phyloP scores from a whole-genome alignment of 169 alveolate genomes.

The Plasmodium cynomolgi region DNA sequence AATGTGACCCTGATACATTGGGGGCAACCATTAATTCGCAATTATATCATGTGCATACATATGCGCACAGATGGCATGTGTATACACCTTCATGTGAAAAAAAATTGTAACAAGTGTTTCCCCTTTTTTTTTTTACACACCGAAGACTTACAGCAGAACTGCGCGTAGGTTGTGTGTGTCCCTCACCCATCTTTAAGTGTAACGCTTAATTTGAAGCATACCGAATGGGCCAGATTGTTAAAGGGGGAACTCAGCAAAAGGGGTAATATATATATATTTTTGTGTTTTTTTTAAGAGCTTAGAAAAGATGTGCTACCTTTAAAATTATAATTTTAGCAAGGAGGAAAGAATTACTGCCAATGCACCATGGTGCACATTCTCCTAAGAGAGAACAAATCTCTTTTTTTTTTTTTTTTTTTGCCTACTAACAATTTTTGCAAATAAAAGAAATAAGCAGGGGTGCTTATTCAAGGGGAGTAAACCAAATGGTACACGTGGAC shows the following conservation, averaged over 20 bases:
- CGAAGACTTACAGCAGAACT: not conserved
- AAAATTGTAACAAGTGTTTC: not conserved
- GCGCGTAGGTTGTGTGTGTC: not conserved
- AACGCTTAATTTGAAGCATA: not conserved
- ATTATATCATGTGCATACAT: not conserved
- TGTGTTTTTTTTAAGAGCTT: not conserved
- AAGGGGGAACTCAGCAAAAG: not conserved
- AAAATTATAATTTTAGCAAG: not conserved
- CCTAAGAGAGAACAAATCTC: not conserved
- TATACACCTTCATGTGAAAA: not conserved
- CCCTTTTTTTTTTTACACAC: not conserved
- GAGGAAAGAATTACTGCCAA: not conserved
- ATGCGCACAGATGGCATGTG: not conserved
- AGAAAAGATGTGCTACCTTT: not conserved
- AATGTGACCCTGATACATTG: not conserved
- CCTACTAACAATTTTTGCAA: not conserved
- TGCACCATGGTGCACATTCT: slow-evolving; percentile 43
- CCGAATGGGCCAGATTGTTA: not conserved
- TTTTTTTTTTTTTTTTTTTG: not conserved
- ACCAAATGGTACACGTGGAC: not conserved
- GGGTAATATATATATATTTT: not conserved
- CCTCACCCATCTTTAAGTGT: not conserved
- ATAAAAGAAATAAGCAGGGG: not conserved
- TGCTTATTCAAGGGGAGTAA: not conserved
- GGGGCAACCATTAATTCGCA: not conserved